Evolutionary conservation across 148 eudicot species (phyloP).

Genomic region (Simmondsia chinensis): DNA sequence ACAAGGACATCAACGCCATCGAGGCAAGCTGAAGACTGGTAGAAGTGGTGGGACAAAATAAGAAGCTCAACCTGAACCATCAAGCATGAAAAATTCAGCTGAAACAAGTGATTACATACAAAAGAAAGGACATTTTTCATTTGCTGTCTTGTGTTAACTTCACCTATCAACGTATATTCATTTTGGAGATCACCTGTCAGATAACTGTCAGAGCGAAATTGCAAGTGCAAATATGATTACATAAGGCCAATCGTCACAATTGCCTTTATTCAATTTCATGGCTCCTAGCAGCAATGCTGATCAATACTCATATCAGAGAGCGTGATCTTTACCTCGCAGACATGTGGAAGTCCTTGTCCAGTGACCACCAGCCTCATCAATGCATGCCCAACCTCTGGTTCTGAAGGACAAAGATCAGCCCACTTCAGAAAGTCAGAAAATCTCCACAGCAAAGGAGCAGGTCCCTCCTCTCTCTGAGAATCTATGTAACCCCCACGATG

Average conservation of each 20-base stretch:
- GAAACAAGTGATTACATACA: not conserved
- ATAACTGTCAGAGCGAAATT: too few relatives aligned
- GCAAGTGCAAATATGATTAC: too few relatives aligned
- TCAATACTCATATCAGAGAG: too few relatives aligned
- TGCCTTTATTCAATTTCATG: too few relatives aligned
- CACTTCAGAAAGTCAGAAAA: conserved; percentile 90
- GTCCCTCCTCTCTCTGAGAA: conserved; percentile 95
- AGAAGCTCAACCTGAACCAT: conserved; percentile 91
- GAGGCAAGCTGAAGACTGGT: conserved; percentile 92
- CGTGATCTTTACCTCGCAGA: conserved; percentile 72
- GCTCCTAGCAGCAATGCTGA: too few relatives aligned
- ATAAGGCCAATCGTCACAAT: too few relatives aligned
- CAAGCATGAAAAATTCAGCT: conserved; percentile 15
- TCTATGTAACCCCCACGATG: conserved; percentile 99
- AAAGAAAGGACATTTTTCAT: too few relatives aligned
- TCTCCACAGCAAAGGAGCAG: conserved; percentile 97
- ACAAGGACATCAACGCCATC: conserved; percentile 99
- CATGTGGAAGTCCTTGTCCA: conserved; percentile 98
- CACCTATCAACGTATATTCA: not conserved
- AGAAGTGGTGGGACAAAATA: conserved; percentile 96
- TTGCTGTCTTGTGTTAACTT: too few relatives aligned
- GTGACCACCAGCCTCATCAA: conserved; percentile 93
- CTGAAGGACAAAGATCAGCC: conserved; percentile 97
- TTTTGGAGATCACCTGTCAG: too few relatives aligned
- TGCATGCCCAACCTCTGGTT: conserved; percentile 95